These are phyloP conservation scores for Camellia lanceoleosa DNA, from an alignment of 148 eudicot species.

Conservation along the genomic window DNA sequence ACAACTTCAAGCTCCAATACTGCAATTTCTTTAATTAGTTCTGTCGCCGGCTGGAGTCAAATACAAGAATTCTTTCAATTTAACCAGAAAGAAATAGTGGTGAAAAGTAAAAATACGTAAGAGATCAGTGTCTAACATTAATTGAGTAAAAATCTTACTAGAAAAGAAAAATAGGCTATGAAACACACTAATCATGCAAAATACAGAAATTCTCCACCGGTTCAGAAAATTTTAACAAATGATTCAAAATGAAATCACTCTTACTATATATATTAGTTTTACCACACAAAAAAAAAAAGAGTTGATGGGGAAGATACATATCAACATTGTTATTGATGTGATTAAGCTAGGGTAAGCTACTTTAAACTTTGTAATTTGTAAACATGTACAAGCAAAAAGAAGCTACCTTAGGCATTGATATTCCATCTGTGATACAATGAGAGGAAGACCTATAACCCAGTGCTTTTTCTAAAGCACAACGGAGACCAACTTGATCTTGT, in stretches of 20 bases:
- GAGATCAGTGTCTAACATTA: neutral
- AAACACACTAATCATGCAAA: neutral
- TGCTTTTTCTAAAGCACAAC: constrained; percentile 74
- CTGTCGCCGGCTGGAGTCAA: constrained; percentile 81
- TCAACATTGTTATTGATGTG: neutral
- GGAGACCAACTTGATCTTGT: constrained; percentile 70
- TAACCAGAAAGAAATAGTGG: neutral
- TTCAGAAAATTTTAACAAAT: neutral
- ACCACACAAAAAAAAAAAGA: neutral
- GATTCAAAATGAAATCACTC: neutral
- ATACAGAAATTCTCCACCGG: neutral
- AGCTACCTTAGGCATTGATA: constrained; percentile 66
- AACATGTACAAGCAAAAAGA: neutral
- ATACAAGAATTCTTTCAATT: constrained; percentile 2
- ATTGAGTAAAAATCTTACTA: neutral
- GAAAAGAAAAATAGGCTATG: neutral
- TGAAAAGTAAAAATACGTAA: neutral
- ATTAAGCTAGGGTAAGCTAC: neutral
- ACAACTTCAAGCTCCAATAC: constrained; percentile 84
- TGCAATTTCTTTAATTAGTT: constrained; percentile 86
- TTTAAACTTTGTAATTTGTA: neutral
- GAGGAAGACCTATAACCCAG: constrained; percentile 63
- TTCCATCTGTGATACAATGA: constrained; percentile 34
- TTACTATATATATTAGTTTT: neutral
- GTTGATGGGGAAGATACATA: neutral